phyloP scores from a whole-genome alignment of 2,329 filamentous ascomycete species.

The Ophiostoma perfectum region DNA sequence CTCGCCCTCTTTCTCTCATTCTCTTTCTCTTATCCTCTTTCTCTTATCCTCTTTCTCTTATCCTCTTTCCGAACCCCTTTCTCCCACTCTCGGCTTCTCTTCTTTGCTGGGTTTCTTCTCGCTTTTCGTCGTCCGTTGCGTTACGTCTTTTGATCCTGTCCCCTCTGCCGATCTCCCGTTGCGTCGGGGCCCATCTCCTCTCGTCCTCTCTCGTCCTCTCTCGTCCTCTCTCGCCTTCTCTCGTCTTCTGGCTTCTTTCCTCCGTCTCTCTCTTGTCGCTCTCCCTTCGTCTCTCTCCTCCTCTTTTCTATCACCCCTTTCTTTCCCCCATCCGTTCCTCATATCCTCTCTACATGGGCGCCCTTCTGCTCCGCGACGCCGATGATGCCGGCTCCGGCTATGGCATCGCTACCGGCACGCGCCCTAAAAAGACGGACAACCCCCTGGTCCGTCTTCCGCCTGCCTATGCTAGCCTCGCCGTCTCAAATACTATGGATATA shows the following conservation, averaged over 20 bases:
- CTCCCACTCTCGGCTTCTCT: no score
- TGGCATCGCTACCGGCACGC: neutral
- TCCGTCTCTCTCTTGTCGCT: neutral
- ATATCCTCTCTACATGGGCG: neutral
- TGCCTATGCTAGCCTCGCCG: neutral
- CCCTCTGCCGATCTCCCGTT: neutral
- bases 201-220: neutral
- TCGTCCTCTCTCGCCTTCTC: neutral
- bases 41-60: no score
- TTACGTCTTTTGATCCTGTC: no score
- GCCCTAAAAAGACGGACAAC: neutral
- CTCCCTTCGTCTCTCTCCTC: neutral
- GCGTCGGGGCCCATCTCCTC: neutral
- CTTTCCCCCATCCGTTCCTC: no score
- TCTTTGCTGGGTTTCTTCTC: no score
- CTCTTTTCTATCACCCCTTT: neutral
- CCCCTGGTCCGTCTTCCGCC: neutral
- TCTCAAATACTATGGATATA: neutral
- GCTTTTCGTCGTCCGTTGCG: no score
- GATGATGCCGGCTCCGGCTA: neutral
- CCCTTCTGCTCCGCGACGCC: conserved; percentile 8
- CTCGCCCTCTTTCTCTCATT: no score
- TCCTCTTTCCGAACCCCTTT: no score
- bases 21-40: no score
- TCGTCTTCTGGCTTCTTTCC: neutral